phyloP scores from a whole-genome alignment of 176 grass and related monocot species.

The Areca catechu region DNA sequence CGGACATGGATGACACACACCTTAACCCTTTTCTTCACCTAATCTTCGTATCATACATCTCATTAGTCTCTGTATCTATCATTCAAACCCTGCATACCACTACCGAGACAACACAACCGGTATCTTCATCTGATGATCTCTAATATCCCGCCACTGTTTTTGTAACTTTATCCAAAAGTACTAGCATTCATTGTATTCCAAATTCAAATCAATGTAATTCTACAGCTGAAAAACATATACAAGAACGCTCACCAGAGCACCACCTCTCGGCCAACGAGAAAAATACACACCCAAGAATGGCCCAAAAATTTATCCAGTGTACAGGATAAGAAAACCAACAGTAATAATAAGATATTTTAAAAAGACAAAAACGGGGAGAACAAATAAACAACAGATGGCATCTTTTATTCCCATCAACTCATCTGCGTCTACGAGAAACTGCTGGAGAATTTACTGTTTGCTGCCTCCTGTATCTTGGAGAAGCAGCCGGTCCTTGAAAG shows the following conservation, averaged over 20 bases:
- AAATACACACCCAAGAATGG: slow-evolving; percentile 75
- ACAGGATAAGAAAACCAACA: slow-evolving; percentile 34
- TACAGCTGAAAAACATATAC: slow-evolving; percentile 15
- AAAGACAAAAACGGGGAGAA: slow-evolving; percentile 5
- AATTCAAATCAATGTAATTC: slow-evolving; percentile 10
- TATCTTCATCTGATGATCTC: too few species aligned
- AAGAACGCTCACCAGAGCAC: background rate
- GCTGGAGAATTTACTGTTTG: slow-evolving; percentile 57
- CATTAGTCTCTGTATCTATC: too few species aligned
- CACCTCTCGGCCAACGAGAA: slow-evolving; percentile 13
- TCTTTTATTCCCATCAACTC: slow-evolving; percentile 19
- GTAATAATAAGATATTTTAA: slow-evolving; percentile 28
- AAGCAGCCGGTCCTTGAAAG: slow-evolving; percentile 24
- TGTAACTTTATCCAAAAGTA: too few species aligned
- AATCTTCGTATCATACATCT: too few species aligned
- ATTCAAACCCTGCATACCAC: too few species aligned
- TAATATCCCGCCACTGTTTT: too few species aligned
- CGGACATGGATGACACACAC: too few species aligned
- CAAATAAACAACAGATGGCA: background rate
- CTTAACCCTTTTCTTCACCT: too few species aligned
- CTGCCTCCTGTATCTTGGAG: slow-evolving; percentile 77
- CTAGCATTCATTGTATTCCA: background rate
- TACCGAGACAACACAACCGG: too few species aligned
- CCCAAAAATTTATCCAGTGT: slow-evolving; percentile 46
- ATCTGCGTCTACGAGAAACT: slow-evolving; percentile 60